Conservation (phyloP, 345 rosid genomes). For the Turritis glabra region DNA sequence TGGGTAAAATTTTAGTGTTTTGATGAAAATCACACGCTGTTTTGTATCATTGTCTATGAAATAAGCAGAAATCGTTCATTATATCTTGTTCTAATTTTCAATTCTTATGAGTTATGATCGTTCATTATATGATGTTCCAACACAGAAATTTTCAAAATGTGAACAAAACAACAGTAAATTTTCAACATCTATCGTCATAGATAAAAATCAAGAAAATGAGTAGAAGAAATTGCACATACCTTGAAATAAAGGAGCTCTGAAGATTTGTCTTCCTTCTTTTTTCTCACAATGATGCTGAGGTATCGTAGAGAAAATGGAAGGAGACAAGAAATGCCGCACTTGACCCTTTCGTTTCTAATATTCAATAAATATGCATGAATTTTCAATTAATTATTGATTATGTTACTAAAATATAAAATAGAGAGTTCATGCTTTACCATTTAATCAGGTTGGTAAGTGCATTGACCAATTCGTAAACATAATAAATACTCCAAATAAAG, state of each 20-base stretch:
- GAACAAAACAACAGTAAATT: neutral
- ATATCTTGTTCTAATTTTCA: conserved; percentile 9
- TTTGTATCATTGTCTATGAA: neutral
- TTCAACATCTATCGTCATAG: neutral
- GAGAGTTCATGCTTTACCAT: conserved; percentile 26
- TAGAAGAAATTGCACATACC: conserved; percentile 28
- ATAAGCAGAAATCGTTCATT: neutral
- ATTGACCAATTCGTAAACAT: conserved; percentile 17
- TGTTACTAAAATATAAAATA: conserved; percentile 13
- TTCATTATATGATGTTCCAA: neutral
- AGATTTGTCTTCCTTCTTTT: conserved; percentile 8
- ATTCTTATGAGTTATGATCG: neutral
- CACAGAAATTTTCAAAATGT: neutral
- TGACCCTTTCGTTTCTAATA: conserved; percentile 22
- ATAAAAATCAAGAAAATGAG: neutral
- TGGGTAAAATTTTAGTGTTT: neutral
- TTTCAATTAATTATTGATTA: conserved; percentile 6
- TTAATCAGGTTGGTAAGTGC: conserved; percentile 8
- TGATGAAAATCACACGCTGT: neutral
- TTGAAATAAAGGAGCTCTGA: conserved; percentile 3
- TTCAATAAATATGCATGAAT: neutral
- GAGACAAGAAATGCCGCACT: conserved; percentile 16
- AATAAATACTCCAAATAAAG: neutral
- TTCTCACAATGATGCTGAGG: conserved; percentile 16
- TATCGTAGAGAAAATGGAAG: conserved; percentile 23